Conservation (phyloP, 345 rosid genomes). For the Passiflora organensis region DNA sequence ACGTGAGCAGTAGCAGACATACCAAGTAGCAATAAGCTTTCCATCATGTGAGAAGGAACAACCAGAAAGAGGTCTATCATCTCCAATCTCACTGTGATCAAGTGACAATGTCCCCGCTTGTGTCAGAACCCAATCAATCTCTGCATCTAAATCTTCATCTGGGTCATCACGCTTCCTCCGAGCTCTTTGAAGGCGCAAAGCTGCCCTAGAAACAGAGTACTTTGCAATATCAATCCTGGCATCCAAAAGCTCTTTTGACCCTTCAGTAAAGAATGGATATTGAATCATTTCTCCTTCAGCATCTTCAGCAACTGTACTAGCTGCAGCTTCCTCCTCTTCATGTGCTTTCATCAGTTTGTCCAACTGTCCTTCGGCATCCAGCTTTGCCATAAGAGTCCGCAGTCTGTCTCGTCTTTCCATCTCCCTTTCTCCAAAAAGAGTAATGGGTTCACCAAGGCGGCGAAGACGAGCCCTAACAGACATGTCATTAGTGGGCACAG, state of each 20-base stretch:
- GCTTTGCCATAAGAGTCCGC: conserved; percentile 78
- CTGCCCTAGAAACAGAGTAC: conserved; percentile 62
- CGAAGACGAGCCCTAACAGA: conserved; percentile 88
- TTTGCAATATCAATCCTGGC: conserved; percentile 76
- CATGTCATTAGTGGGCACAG: conserved; percentile 94
- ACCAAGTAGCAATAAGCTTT: conserved; percentile 85
- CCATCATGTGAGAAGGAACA: conserved; percentile 88
- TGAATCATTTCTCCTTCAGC: conserved; percentile 55
- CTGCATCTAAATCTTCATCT: conserved; percentile 86
- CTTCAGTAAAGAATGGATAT: conserved; percentile 86
- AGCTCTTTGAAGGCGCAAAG: conserved; percentile 62
- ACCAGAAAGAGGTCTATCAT: conserved; percentile 85
- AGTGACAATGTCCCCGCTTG: conserved; percentile 64
- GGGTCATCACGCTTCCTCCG: conserved; percentile 79
- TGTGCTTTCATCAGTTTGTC: conserved; percentile 82
- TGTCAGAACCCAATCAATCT: conserved; percentile 63
- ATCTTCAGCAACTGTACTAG: conserved; percentile 43
- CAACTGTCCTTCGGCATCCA: conserved; percentile 75
- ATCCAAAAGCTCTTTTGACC: conserved; percentile 60
- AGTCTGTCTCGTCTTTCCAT: conserved; percentile 96
- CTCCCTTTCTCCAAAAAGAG: conserved; percentile 89
- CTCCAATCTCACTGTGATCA: conserved; percentile 83
- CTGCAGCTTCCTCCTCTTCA: conserved; percentile 74
- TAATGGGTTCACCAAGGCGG: conserved; percentile 83
- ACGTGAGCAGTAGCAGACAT: conserved; percentile 10